A percentile compares a stretch with the other conserved stretches of the same genome.
Evolutionary conservation across 1,284 basidiomycete genomes (phyloP).

Genomic region (Irpex rosettiformis): DNA sequence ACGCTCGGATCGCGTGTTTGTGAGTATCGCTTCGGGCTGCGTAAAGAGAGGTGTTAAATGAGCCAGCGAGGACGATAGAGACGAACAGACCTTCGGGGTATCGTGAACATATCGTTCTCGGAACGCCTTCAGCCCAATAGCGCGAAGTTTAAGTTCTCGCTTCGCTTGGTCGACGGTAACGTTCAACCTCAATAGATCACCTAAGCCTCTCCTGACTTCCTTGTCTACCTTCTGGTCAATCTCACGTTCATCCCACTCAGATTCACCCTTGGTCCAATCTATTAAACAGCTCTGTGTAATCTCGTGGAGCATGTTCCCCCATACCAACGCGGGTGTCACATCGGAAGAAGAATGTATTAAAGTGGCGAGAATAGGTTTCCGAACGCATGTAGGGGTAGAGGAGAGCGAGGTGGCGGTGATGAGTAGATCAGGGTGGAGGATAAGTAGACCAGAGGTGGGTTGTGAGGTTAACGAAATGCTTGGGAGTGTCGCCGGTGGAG

Average conservation of each 20-base stretch:
- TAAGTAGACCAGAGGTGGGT: constrained; percentile 50
- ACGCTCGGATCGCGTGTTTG: constrained; percentile 55
- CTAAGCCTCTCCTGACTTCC: constrained; percentile 47
- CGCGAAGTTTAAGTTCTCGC: constrained; percentile 57
- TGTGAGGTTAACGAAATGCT: constrained; percentile 54
- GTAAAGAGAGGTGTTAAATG: constrained; percentile 6
- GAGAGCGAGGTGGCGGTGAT: constrained; percentile 87
- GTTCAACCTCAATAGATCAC: constrained; percentile 62
- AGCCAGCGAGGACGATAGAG: not conserved
- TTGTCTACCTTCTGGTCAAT: constrained; percentile 56
- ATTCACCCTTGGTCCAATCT: constrained; percentile 23
- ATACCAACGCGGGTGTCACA: constrained; percentile 67
- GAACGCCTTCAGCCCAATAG: constrained; percentile 64
- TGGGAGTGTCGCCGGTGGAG: constrained; percentile 34
- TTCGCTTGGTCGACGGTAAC: constrained; percentile 59
- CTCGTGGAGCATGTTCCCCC: constrained; percentile 89
- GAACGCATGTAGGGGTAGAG: constrained; percentile 74
- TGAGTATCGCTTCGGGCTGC: constrained; percentile 62
- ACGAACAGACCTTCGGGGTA: constrained; percentile 49
- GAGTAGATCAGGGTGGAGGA: constrained; percentile 88
- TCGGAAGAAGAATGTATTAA: constrained; percentile 57
- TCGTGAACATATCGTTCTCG: constrained; percentile 52
- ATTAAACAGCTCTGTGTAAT: constrained; percentile 79
- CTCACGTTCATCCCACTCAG: constrained; percentile 57
- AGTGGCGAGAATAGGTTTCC: constrained; percentile 75